Evolutionary conservation across 169 alveolate genomes (phyloP).

Genomic region (Cryptosporidium felis): DNA sequence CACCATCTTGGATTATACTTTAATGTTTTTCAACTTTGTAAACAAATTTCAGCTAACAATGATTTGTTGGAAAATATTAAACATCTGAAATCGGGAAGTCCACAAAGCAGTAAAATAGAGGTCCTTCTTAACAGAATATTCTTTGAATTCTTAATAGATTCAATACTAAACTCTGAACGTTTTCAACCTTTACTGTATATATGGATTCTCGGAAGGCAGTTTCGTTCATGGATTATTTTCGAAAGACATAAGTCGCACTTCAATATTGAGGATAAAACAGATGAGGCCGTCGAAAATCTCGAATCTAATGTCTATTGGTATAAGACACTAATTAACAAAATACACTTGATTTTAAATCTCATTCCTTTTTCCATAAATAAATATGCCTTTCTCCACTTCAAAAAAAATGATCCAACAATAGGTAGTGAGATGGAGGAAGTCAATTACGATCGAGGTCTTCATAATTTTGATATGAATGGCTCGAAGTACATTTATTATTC

Average conservation of each 20-base stretch:
- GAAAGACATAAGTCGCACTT: constrained; percentile 4
- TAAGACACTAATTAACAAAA: neutral
- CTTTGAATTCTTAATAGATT: neutral
- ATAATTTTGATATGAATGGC: constrained; percentile 10
- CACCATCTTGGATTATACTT: constrained; percentile 37
- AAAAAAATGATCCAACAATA: too few species aligned
- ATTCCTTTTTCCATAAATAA: constrained; percentile 13
- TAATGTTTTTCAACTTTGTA: constrained; percentile 7
- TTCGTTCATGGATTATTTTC: constrained; percentile 13
- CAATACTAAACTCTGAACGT: neutral
- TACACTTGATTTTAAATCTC: neutral
- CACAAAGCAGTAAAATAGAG: neutral
- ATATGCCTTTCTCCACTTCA: too few species aligned
- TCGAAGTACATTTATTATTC: constrained; percentile 17
- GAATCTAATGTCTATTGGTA: neutral
- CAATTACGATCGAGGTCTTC: too few species aligned
- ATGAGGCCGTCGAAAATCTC: neutral
- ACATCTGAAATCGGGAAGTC: neutral
- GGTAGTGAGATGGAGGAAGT: too few species aligned
- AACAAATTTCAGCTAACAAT: too few species aligned
- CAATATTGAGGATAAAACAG: neutral
- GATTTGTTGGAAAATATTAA: neutral
- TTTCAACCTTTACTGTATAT: constrained; percentile 1
- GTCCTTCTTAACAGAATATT: neutral
- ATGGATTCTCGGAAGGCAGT: constrained; percentile 25